Evolutionary conservation across 1,284 basidiomycete species (phyloP), one percentile per base, ranked within the genome.

Genomic region (Rhodotorula sp.): DNA sequence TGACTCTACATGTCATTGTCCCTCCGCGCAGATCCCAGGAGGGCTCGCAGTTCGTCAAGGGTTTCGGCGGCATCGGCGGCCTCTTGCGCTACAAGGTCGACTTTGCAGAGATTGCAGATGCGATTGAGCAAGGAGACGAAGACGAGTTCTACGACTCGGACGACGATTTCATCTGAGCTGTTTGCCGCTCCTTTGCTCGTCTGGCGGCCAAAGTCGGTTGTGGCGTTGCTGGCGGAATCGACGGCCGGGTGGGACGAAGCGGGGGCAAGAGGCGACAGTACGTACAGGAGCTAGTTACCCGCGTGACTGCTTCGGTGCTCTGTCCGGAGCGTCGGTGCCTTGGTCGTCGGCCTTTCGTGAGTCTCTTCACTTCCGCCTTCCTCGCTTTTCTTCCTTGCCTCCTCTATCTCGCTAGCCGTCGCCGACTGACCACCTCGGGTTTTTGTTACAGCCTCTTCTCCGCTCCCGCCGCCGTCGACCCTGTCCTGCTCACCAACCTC

Each of bases 11-110:
- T 29, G 17, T 54, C 26, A 26, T 54, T 14, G 18, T 29, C 53
- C 12, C 17, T 8, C 18, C 24, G 26, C 53, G 53, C n/a, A 59
- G 80, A 62, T 95, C 92, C n/a, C 95, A 98, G 80, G 95, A 99
- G 81, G 95, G 95, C 46, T 91, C 91, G 57, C 96, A 99, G 82
- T 99, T 98, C 84, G 94, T 96, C 79, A 95, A 95, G 81, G 96
- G 95, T 62, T 99, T 99, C 79, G 95, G 95, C 83, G 95, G 95
- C 48, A 96, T 99, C 75, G 95, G 95, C 59, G 95, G 95, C 46
- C 84, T 98, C 70, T 84, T 97, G 73, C 87, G 94, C 56, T 97
- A 96, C 87, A 95, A 96, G 84, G 93, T 96, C 76, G 93, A 94
- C 82, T 92, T 97, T 82, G 86, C 86, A 74, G 90, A 90, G 62